Conservation (phyloP, 192 early-diverging fungal species). For the Gaertneriomyces sp. region DNA sequence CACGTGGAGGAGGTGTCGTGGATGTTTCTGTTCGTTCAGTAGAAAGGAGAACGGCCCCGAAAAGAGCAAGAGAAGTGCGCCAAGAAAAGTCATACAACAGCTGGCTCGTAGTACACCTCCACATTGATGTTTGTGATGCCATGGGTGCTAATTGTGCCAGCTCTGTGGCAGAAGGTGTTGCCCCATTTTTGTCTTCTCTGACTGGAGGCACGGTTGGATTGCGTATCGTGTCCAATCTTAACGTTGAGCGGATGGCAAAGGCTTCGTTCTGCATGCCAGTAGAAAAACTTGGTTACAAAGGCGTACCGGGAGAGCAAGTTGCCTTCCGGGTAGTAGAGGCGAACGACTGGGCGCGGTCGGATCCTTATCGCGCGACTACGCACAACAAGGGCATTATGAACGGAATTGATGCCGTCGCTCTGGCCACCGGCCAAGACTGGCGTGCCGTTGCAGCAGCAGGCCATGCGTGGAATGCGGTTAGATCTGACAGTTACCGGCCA, state of each 20-base stretch:
- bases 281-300: conserved; percentile 61
- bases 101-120: conserved; percentile 72
- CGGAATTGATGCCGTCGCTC: conserved; percentile 71
- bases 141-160: conserved; percentile 76
- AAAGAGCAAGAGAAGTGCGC: conserved; percentile 11
- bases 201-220: conserved; percentile 59
- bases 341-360: conserved; percentile 64
- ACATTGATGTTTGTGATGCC: conserved; percentile 74
- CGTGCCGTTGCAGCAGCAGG: conserved; percentile 69
- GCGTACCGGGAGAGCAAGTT: conserved; percentile 55
- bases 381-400: conserved; percentile 85
- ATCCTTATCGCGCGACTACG: conserved; percentile 68
- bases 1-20: conserved; percentile 65
- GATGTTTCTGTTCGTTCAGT: conserved; percentile 51
- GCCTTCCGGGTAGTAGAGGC: conserved; percentile 66
- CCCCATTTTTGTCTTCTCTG: conserved; percentile 54
- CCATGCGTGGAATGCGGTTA: conserved; percentile 55
- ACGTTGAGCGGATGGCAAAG: conserved; percentile 59
- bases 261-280: conserved; percentile 60
- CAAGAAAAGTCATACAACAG: conserved; percentile 23
- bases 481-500: conserved; percentile 53
- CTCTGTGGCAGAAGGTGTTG: conserved; percentile 66
- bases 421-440: conserved; percentile 78
- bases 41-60: conserved; percentile 20
- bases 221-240: conserved; percentile 67